These are phyloP conservation scores for Porcisia hertigi DNA, from an alignment of 208 protist genomes.

Conservation along the genomic window DNA sequence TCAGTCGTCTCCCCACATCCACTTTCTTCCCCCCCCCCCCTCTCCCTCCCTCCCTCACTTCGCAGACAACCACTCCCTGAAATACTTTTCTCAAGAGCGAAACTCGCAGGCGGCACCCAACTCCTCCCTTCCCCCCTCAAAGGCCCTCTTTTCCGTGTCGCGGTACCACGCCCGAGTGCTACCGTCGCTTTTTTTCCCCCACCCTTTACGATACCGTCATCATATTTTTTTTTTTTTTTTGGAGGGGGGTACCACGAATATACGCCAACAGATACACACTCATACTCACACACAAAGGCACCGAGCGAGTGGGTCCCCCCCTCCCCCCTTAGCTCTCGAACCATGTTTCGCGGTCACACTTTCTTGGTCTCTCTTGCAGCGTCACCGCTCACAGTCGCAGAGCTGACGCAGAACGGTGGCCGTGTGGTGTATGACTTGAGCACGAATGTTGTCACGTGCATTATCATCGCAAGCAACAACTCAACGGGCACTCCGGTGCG, in stretches of 20 bases:
- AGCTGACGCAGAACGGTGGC: conserved; percentile 44
- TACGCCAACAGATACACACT: not conserved
- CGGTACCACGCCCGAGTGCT: not conserved
- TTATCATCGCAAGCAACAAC: conserved; percentile 27
- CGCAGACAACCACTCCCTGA: not conserved
- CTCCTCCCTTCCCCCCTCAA: not conserved
- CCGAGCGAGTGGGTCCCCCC: not conserved
- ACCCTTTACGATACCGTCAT: not conserved
- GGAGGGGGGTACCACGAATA: not conserved
- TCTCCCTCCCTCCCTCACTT: not conserved
- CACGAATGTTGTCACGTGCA: conserved; percentile 28
- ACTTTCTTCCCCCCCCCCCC: conserved; percentile 5
- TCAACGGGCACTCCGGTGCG: not conserved
- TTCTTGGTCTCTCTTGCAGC: conserved; percentile 46
- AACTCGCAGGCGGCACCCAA: too few species aligned
- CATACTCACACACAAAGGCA: not conserved
- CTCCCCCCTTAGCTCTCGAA: not conserved
- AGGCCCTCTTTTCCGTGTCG: not conserved
- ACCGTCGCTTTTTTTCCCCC: not conserved
- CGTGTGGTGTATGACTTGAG: conserved; percentile 35
- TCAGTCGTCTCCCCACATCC: not conserved
- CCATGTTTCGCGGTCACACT: conserved; percentile 37
- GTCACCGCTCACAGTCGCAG: conserved; percentile 33
- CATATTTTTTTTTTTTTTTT: not conserved
- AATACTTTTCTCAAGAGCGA: not conserved